Evolutionary conservation across 2,329 filamentous ascomycete genomes (phyloP).

Genomic region (Fusarium poae): DNA sequence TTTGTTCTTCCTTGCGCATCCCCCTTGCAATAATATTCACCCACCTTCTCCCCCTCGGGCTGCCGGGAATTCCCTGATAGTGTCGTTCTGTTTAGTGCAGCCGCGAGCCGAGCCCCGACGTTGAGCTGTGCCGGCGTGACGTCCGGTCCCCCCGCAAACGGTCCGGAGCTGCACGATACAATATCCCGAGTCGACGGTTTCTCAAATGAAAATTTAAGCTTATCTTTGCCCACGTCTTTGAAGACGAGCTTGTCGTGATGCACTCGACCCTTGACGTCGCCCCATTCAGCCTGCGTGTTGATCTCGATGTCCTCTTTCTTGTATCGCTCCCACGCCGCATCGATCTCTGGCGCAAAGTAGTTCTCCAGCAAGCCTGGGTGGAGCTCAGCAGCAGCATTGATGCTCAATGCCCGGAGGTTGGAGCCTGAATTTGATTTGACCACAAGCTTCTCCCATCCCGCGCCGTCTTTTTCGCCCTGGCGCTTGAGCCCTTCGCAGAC

Average conservation of each 20-base stretch:
- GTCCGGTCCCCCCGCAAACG: constrained; percentile 60
- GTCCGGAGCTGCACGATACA: constrained; percentile 67
- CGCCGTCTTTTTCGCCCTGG: constrained; percentile 61
- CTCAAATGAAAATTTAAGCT: constrained; percentile 52
- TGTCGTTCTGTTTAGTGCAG: constrained; percentile 81
- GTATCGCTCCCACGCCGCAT: constrained; percentile 67
- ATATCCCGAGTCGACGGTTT: constrained; percentile 64
- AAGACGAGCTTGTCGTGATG: constrained; percentile 57
- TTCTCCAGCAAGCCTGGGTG: constrained; percentile 60
- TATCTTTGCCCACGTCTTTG: constrained; percentile 55
- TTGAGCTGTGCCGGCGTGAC: constrained; percentile 66
- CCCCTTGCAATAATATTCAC: constrained; percentile 63
- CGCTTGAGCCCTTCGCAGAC: constrained; percentile 60
- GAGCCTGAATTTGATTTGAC: constrained; percentile 56
- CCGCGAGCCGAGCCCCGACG: constrained; percentile 79
- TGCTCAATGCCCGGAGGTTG: constrained; percentile 65
- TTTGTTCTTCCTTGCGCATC: constrained; percentile 65
- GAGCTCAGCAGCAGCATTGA: constrained; percentile 63
- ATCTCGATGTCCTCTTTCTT: constrained; percentile 58
- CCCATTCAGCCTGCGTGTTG: constrained; percentile 68
- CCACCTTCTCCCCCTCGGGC: constrained; percentile 64
- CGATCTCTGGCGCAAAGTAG: constrained; percentile 65
- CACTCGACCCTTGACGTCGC: constrained; percentile 61
- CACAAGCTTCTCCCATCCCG: constrained; percentile 66
- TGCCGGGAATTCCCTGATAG: constrained; percentile 67